Base-by-base conservation (phyloP, 306 rosid species). In the Prunus dulcis region DNA sequence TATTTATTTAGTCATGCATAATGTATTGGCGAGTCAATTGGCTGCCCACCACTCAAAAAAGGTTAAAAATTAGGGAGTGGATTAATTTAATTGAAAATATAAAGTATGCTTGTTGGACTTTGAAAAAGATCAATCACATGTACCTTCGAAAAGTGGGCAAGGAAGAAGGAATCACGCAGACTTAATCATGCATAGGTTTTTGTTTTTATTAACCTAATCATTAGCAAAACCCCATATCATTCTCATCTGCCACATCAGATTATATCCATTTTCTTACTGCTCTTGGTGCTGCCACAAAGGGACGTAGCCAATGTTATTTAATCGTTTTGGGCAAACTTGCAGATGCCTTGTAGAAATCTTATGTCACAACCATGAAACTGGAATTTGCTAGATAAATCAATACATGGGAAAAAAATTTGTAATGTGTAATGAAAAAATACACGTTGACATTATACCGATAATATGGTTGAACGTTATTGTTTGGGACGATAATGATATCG, bases 121-220 rank as follows among this genome's bases (percentile, higher is more conserved):
- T 60, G 18, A 9, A 70, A 20, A 52, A 17, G 2, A 30, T 11
- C 45, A 28, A 53, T 25, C 73, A 73, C 83, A 34, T 61, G 79
- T 58, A 68, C 47, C 55, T 28, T 27, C 13, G 55, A 28, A 38
- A 38, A 38, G 43, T 38, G 43, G 43, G 43, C 9, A 38, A 38
- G 41, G 53, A 23, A 34, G 53, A 23, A 34, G 50, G 55, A 49
- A 78, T 47, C 55, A 6, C 47, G 23, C 51, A 19, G 20, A 20
- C 47, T 72, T 65, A 46, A 41, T 78, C 28, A 71, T 74, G 67
- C 23, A 23, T 25, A 14, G 34, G 43, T 6, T 23, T 58, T 25
- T 62, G 67, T 14, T 62, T 62, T 22, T 62, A 17, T 28, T 62
- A 28, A n/a, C 17, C 15, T 62, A 62, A 62, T 28, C 43, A 27